phyloP scores from a whole-genome alignment of 2,329 filamentous ascomycete genomes.

The Arachnomyces sp. region DNA sequence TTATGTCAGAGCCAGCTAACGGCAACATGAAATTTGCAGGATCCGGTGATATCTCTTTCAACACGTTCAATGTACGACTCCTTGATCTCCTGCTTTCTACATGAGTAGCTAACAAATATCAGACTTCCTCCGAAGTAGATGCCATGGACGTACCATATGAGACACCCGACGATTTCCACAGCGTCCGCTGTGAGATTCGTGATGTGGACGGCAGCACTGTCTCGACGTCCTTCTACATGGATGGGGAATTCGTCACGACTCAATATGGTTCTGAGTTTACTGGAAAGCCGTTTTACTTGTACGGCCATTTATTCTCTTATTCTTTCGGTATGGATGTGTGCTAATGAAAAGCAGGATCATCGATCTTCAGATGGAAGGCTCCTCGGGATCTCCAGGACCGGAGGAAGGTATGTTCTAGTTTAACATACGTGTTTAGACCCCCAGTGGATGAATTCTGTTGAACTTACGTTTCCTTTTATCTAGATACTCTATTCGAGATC shows the following conservation, averaged over 20 bases:
- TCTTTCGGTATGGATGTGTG: too few relatives aligned
- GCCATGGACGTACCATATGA: conserved; percentile 45
- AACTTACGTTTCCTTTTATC: too few relatives aligned
- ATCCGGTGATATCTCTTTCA: conserved; percentile 46
- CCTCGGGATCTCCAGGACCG: too few relatives aligned
- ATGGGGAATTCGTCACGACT: conserved; percentile 42
- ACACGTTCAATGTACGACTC: conserved; percentile 40
- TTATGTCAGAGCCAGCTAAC: too few relatives aligned
- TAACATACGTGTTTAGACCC: too few relatives aligned
- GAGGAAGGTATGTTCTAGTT: too few relatives aligned
- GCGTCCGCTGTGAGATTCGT: conserved; percentile 44
- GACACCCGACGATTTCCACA: conserved; percentile 42
- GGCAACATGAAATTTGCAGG: too few relatives aligned
- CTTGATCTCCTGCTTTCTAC: too few relatives aligned
- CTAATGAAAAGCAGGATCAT: conserved; percentile 10
- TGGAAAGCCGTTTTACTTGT: conserved; percentile 36
- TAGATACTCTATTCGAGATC: too few relatives aligned
- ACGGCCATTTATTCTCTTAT: conserved; percentile 3
- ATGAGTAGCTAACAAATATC: too few relatives aligned
- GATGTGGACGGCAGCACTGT: conserved; percentile 48
- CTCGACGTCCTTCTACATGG: conserved; percentile 48
- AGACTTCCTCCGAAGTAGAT: conserved; percentile 39
- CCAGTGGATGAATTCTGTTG: too few relatives aligned
- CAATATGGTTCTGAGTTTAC: conserved; percentile 46
- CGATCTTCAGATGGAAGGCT: conserved; percentile 21